A percentile compares a stretch with the other conserved stretches of the same genome.
Conservation (phyloP, 164 flowering plant species). For the Magnolia officinalis region DNA sequence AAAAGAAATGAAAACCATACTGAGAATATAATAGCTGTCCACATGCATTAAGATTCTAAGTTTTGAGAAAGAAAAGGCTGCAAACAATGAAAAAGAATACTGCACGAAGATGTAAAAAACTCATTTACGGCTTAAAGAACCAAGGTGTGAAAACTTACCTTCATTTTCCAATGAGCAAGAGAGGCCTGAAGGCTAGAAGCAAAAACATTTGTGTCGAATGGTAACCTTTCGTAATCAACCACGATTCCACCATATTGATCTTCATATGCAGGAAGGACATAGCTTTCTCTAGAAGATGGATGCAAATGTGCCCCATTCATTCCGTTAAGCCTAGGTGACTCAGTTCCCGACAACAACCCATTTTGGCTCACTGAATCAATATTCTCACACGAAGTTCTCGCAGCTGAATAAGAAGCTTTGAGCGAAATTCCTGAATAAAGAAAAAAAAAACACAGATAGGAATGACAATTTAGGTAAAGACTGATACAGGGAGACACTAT, state of each 20-base stretch:
- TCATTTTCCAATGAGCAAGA: constrained; percentile 59
- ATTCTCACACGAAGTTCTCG: constrained; percentile 25
- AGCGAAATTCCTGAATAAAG: constrained; percentile 28
- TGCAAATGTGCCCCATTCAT: constrained; percentile 29
- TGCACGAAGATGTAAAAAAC: background rate
- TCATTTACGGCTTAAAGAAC: background rate
- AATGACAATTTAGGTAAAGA: background rate
- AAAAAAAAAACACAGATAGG: constrained; percentile 4
- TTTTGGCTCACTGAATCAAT: constrained; percentile 32
- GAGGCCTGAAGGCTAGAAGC: constrained; percentile 53
- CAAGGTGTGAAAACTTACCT: constrained; percentile 36
- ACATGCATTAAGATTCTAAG: no score
- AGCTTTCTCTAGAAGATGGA: constrained; percentile 18
- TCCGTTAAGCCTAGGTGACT: constrained; percentile 31
- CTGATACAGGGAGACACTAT: background rate
- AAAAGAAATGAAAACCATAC: no score
- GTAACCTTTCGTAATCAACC: constrained; percentile 57
- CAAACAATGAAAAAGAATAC: no score
- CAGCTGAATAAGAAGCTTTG: constrained; percentile 44
- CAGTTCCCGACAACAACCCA: constrained; percentile 22
- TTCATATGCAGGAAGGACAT: constrained; percentile 50
- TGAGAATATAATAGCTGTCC: no score
- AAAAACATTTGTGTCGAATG: constrained; percentile 48
- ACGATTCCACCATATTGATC: constrained; percentile 80
- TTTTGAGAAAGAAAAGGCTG: no score